Evolutionary conservation across 2,329 filamentous ascomycete genomes (phyloP).

Genomic region (Aspergillus carbonarius): DNA sequence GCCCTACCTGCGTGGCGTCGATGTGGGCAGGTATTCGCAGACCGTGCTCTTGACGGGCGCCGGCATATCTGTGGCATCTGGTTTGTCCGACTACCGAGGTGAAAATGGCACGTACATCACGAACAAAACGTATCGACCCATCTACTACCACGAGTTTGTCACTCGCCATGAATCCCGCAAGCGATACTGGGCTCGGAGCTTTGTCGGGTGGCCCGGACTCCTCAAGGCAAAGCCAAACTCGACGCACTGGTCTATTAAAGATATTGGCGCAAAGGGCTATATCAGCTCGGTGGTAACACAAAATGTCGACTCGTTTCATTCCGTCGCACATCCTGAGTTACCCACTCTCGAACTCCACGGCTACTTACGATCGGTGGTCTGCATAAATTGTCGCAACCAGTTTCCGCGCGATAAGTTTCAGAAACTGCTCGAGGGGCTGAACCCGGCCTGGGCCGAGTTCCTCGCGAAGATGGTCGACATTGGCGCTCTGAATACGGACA

Average conservation of each 20-base stretch:
- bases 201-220: conserved; percentile 85
- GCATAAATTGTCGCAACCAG: conserved; percentile 72
- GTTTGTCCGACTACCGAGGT: conserved; percentile 89
- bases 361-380: conserved; percentile 78
- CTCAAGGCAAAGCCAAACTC: conserved; percentile 75
- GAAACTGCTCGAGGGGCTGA: conserved; percentile 69
- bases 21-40: conserved; percentile 51
- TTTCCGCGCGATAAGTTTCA: conserved; percentile 75
- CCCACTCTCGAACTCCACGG: conserved; percentile 86
- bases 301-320: conserved; percentile 95
- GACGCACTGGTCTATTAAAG: conserved; percentile 73
- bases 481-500: conserved; percentile 75
- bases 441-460: conserved; percentile 82
- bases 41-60: conserved; percentile 75
- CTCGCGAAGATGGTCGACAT: conserved; percentile 68
- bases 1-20: conserved; percentile 45
- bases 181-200: conserved; percentile 93
- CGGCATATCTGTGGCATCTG: conserved; percentile 89
- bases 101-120: conserved; percentile 86
- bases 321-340: conserved; percentile 69
- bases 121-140: conserved; percentile 86
- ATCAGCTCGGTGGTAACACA: conserved; percentile 82
- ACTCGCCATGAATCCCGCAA: conserved; percentile 79
- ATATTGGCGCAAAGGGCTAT: conserved; percentile 69
- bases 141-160: conserved; percentile 90